These are phyloP conservation scores for Anthracocystis panici-leucophaei DNA, from an alignment of 1,284 basidiomycete genomes.

Conservation along the genomic window DNA sequence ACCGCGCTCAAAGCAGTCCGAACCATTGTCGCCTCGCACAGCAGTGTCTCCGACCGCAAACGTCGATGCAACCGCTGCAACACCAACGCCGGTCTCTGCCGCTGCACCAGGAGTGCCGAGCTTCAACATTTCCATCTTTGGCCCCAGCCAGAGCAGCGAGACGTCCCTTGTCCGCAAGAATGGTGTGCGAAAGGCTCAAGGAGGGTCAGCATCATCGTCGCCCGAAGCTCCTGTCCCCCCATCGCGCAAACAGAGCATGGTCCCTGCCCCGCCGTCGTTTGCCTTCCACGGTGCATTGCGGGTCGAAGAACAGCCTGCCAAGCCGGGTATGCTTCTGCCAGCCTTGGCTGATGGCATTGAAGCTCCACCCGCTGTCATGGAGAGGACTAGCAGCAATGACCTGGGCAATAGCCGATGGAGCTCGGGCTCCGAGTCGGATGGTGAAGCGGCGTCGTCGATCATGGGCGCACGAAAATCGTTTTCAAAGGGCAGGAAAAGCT, in stretches of 20 bases:
- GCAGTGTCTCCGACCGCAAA: neutral
- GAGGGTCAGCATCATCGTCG: neutral
- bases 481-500: slow-evolving; percentile 41
- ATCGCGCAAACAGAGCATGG: slow-evolving; percentile 38
- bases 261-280: slow-evolving; percentile 40
- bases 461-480: slow-evolving; percentile 36
- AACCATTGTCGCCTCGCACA: neutral
- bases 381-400: slow-evolving; percentile 12
- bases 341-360: slow-evolving; percentile 20
- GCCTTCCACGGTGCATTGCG: slow-evolving; percentile 29
- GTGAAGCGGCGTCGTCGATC: slow-evolving; percentile 28
- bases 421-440: slow-evolving; percentile 57
- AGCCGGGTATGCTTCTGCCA: neutral
- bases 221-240: neutral
- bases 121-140: slow-evolving; percentile 38
- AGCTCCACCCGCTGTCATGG: slow-evolving; percentile 4
- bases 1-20: neutral
- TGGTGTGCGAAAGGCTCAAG: neutral
- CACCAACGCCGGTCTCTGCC: slow-evolving; percentile 7
- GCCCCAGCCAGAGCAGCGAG: slow-evolving; percentile 10
- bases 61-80: neutral
- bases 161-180: slow-evolving; percentile 6
- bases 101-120: slow-evolving; percentile 20
- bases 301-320: neutral
- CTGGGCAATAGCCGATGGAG: slow-evolving; percentile 54